Evolutionary conservation across 2,329 filamentous ascomycete genomes (phyloP).

Genomic region (Bipolaris oryzae): DNA sequence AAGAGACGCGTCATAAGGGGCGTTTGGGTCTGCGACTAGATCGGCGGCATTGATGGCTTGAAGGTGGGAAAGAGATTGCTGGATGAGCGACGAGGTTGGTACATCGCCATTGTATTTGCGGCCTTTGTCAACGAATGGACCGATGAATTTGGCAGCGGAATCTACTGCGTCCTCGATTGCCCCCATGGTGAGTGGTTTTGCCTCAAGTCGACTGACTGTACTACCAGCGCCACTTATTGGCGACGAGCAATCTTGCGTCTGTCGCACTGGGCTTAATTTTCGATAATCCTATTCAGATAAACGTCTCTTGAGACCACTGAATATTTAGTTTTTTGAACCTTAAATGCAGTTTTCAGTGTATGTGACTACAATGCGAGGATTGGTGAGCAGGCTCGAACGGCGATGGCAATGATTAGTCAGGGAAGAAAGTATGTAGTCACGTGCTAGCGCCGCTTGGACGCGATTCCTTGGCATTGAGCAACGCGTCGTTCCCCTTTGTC

Average conservation of each 20-base stretch:
- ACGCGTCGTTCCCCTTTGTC: constrained; percentile 21
- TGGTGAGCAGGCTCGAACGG: neutral
- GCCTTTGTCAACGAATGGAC: constrained; percentile 35
- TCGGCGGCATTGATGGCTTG: constrained; percentile 45
- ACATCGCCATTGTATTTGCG: constrained; percentile 15
- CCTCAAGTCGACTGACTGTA: neutral
- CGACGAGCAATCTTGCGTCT: neutral
- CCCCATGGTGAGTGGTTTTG: constrained; percentile 28
- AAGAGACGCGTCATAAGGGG: constrained; percentile 48
- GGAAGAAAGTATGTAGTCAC: neutral
- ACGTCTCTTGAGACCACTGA: neutral
- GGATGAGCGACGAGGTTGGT: constrained; percentile 27
- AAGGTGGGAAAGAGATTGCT: constrained; percentile 39
- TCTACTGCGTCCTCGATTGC: constrained; percentile 41
- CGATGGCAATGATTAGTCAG: constrained; percentile 16
- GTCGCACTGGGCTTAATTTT: neutral
- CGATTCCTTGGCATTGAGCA: constrained; percentile 7
- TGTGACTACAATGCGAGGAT: neutral
- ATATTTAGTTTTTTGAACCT: neutral
- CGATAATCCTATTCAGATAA: neutral
- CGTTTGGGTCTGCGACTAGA: constrained; percentile 35
- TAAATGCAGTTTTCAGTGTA: neutral
- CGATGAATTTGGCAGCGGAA: constrained; percentile 41
- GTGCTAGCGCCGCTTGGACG: constrained; percentile 7
- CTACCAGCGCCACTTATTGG: neutral